Evolutionary conservation across 495 filamentous ascomycete species (phyloP).

Genomic region (Pyronema omphalodes): DNA sequence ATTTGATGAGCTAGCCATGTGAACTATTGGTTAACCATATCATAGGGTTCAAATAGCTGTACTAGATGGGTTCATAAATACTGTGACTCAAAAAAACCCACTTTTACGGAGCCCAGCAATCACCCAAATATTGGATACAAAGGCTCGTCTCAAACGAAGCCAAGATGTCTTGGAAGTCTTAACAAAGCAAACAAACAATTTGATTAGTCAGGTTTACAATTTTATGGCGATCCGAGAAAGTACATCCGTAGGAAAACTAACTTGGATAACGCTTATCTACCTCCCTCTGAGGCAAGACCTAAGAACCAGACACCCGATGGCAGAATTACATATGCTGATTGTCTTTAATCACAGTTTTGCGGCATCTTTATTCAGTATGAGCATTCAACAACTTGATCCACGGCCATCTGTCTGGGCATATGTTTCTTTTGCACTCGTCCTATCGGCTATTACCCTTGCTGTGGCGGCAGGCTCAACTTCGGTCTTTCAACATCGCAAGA

Average conservation of each 20-base stretch:
- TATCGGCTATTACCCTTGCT: too few species aligned
- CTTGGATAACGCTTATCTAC: neutral
- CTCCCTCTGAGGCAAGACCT: neutral
- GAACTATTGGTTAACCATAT: neutral
- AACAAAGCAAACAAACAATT: neutral
- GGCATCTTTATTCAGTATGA: neutral
- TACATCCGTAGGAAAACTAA: neutral
- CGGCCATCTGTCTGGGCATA: too few species aligned
- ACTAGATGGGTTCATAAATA: neutral
- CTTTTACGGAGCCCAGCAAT: neutral
- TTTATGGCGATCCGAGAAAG: neutral
- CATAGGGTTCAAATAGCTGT: neutral
- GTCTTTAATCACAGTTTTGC: neutral
- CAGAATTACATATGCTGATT: too few species aligned
- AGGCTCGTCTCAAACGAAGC: neutral
- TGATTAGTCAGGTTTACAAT: neutral
- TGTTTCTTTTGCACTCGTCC: too few species aligned
- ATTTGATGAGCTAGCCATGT: neutral
- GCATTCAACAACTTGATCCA: neutral
- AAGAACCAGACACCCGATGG: too few species aligned
- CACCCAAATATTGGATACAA: neutral
- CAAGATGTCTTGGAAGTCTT: neutral
- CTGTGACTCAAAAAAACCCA: neutral
- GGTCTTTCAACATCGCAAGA: too few species aligned
- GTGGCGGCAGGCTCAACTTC: too few species aligned